Conservation (phyloP, 805 yeast species). For the Yarrowia deformans region DNA sequence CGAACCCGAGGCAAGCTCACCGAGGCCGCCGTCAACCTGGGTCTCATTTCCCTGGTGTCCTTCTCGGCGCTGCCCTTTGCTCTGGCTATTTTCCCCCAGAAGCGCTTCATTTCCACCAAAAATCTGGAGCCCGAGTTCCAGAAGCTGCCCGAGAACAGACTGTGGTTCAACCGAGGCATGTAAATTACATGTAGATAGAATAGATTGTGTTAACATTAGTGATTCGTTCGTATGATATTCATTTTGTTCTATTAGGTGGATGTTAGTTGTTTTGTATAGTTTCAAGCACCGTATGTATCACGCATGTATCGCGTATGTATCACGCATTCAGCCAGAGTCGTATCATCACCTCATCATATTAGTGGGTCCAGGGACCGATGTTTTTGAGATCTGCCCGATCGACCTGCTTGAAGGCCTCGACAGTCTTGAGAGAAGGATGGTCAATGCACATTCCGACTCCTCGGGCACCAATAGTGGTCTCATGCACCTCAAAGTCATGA, state of each 20-base stretch:
- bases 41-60: slow-evolving; percentile 83
- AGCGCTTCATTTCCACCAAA: slow-evolving; percentile 64
- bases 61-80: slow-evolving; percentile 93
- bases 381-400: slow-evolving; percentile 27
- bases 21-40: slow-evolving; percentile 79
- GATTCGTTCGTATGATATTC: too few species aligned
- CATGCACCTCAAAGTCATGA: slow-evolving; percentile 70
- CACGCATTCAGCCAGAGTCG: too few species aligned
- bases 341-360: background rate
- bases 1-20: slow-evolving; percentile 70
- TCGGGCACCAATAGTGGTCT: slow-evolving; percentile 84
- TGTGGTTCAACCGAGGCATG: slow-evolving; percentile 94
- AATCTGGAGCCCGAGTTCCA: slow-evolving; percentile 71
- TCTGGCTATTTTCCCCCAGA: slow-evolving; percentile 93
- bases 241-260: too few species aligned
- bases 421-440: slow-evolving; percentile 32
- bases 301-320: too few species aligned
- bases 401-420: slow-evolving; percentile 24
- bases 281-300: too few species aligned
- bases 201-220: background rate
- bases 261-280: background rate
- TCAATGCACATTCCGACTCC: slow-evolving; percentile 64
- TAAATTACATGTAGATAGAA: slow-evolving; percentile 50
- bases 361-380: slow-evolving; percentile 35
- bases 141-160: slow-evolving; percentile 63